Evolutionary conservation across 768 basidiomycete genomes (phyloP), one percentile per base, ranked within the genome.

Genomic region (Panellus pusillus): DNA sequence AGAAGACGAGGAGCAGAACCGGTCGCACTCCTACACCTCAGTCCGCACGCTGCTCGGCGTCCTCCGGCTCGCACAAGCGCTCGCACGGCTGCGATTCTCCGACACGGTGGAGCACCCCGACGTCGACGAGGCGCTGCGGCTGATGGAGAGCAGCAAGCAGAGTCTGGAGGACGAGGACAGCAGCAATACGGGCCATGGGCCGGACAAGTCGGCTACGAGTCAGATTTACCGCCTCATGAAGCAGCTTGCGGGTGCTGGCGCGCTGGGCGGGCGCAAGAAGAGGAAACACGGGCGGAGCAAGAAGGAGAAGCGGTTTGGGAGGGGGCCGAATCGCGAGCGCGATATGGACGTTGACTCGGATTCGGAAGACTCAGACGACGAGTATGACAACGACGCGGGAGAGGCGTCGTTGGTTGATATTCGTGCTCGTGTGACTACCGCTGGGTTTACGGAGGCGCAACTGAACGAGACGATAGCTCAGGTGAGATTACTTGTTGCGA

Each of bases 121-220:
- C 66, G 94, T 99, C 12, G 94, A 98, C 65, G 97, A 98, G 71
- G 97, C 97, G 2, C 76, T 99, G 57, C 86, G 97, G 36, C 75
- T 99, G 56, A 98, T 99, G 95, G 93, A 94, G 54, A 93, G 91
- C 62, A 93, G 90, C 73, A 99, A 98, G 70, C 89, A 91, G 65
- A 92, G 87, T 64, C 73, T 99, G 61, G 78, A 84, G 50, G 91
- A 95, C 41, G 91, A 92, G 11, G 81, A 83, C 17, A 87, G 88
- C 39, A 24, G 88, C 39, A 24, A 24, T 24, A 78, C 79, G 40
- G 87, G 84, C 31, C 72, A 74, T 27, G 87, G 88, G 31, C 76
- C 77, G 4, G 96, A 99, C 66, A 81, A 83, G 60, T 92, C 94
- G 18, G 77, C 81, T 46, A 77, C 84, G 54, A 91, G 87, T 68